phyloP scores from a whole-genome alignment of 1,139 yeast genomes.

The Suhomyces yuchorum region DNA sequence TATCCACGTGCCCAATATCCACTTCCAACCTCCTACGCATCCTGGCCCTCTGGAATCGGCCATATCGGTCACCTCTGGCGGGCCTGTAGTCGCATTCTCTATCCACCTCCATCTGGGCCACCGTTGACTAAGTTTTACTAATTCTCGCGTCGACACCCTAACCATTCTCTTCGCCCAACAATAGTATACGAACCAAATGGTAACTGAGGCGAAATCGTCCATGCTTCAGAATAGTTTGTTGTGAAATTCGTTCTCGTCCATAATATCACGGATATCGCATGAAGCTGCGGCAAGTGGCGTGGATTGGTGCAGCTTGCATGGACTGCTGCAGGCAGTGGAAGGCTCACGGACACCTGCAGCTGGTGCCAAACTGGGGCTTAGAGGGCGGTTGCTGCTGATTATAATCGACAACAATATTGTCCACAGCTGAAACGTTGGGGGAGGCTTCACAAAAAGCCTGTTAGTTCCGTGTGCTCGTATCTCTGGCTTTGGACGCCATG shows the following conservation, averaged over 20 bases:
- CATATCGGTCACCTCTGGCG: background rate
- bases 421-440: background rate
- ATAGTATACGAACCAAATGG: background rate
- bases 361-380: too few species aligned
- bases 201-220: background rate
- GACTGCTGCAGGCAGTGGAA: too few species aligned
- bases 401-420: background rate
- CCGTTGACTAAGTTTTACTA: background rate
- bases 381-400: too few species aligned
- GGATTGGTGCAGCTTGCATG: background rate
- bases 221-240: background rate
- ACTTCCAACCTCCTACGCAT: too few species aligned
- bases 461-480: background rate
- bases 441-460: background rate
- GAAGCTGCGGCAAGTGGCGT: background rate
- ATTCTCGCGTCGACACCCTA: background rate
- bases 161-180: background rate
- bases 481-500: background rate
- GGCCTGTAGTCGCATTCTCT: background rate
- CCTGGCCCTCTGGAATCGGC: background rate
- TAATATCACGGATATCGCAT: background rate
- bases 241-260: background rate
- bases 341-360: background rate
- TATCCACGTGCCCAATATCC: too few species aligned
- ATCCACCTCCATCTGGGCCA: background rate